These are phyloP conservation scores for Rutstroemia sp. DNA, from an alignment of 2,329 filamentous ascomycete species.

Conservation along the genomic window DNA sequence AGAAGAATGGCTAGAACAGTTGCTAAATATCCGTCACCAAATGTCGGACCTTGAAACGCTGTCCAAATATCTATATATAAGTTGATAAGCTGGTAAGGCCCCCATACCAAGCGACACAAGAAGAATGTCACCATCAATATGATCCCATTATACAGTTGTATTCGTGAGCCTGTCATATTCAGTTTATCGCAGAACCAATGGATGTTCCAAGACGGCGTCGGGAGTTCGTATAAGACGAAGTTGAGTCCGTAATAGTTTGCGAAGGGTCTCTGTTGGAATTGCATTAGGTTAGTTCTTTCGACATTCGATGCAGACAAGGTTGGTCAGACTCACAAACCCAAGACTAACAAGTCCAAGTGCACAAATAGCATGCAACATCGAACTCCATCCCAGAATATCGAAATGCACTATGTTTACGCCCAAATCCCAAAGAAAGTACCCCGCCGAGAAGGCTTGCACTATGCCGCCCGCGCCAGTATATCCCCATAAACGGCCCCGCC, in stretches of 20 bases:
- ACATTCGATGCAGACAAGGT: too few species aligned
- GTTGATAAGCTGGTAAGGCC: slow-evolving; percentile 58
- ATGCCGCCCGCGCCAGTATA: slow-evolving; percentile 66
- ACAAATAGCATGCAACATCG: slow-evolving; percentile 41
- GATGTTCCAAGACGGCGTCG: slow-evolving; percentile 74
- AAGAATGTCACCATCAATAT: slow-evolving; percentile 66
- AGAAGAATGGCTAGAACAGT: slow-evolving; percentile 14
- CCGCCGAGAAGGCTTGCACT: slow-evolving; percentile 66
- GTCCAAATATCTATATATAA: slow-evolving; percentile 62
- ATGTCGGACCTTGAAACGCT: slow-evolving; percentile 8
- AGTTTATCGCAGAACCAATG: slow-evolving; percentile 89
- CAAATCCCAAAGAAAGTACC: slow-evolving; percentile 78
- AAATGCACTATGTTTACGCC: slow-evolving; percentile 57
- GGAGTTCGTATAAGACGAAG: slow-evolving; percentile 81
- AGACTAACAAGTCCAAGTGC: slow-evolving; percentile 55
- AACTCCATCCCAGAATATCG: slow-evolving; percentile 58
- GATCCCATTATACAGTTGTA: slow-evolving; percentile 74
- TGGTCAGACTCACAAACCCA: slow-evolving; percentile 59
- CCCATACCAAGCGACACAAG: slow-evolving; percentile 68
- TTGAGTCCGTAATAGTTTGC: slow-evolving; percentile 71
- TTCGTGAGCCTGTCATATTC: slow-evolving; percentile 62
- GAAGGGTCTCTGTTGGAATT: slow-evolving; percentile 58
- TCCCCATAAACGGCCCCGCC: slow-evolving; percentile 64
- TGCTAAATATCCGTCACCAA: slow-evolving; percentile 8
- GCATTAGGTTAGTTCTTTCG: not conserved